phyloP scores from a whole-genome alignment of 352 stramenopile species.

The Phytophthora nicotianae region DNA sequence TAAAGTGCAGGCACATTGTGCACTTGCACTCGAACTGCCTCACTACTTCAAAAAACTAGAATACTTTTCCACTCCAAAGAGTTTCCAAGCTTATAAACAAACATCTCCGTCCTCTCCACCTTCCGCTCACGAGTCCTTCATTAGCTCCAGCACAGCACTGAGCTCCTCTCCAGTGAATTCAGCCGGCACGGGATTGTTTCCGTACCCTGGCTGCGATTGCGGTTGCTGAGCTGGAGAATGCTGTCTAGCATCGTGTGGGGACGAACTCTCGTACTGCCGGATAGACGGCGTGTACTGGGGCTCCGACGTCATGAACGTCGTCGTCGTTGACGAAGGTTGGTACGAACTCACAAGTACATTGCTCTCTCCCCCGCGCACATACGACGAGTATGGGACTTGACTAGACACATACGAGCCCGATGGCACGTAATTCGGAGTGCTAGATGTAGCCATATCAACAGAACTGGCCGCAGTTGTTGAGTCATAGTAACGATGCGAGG shows the following conservation, averaged over 20 bases:
- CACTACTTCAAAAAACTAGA: slow-evolving; percentile 26
- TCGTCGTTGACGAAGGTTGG: slow-evolving; percentile 29
- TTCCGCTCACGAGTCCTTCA: slow-evolving; percentile 45
- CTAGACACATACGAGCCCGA: slow-evolving; percentile 22
- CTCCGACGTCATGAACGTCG: slow-evolving; percentile 37
- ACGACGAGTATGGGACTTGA: slow-evolving; percentile 45
- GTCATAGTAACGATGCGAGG: slow-evolving; percentile 46
- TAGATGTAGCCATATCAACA: slow-evolving; percentile 28
- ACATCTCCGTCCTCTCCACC: slow-evolving; percentile 2
- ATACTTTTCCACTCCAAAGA: slow-evolving; percentile 23
- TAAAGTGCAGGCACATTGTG: slow-evolving; percentile 7
- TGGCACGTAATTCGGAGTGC: slow-evolving; percentile 20
- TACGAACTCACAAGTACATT: slow-evolving; percentile 42
- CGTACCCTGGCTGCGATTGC: slow-evolving; percentile 39
- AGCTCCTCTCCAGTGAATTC: slow-evolving; percentile 60
- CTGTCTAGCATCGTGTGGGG: slow-evolving; percentile 34
- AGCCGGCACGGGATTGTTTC: slow-evolving; percentile 24
- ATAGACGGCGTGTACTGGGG: slow-evolving; percentile 36
- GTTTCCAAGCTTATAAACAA: slow-evolving; percentile 35
- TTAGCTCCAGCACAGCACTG: slow-evolving; percentile 54
- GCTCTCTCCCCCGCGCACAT: slow-evolving; percentile 38
- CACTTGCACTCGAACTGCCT: background rate
- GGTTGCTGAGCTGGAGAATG: slow-evolving; percentile 28
- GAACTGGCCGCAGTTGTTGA: slow-evolving; percentile 10
- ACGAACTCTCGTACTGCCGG: slow-evolving; percentile 41